phyloP scores from a whole-genome alignment of 352 stramenopile species.

The Sclerospora graminicola region DNA sequence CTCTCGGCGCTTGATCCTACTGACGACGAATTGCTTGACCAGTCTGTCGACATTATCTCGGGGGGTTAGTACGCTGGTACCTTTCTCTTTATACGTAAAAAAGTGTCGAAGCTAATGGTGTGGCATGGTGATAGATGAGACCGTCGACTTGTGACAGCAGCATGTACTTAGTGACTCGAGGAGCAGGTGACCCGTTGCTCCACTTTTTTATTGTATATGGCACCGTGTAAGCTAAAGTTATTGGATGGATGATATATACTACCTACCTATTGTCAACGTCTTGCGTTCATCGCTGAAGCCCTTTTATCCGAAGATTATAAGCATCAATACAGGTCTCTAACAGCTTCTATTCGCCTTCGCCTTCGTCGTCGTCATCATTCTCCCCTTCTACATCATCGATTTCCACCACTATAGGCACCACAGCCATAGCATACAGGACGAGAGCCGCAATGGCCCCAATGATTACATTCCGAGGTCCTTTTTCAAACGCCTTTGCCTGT shows the following conservation, averaged over 20 bases:
- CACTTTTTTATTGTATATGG: constrained; percentile 35
- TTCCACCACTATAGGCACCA: constrained; percentile 47
- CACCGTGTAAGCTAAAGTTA: constrained; percentile 32
- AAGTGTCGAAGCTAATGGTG: not conserved
- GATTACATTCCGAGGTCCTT: constrained; percentile 71
- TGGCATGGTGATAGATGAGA: constrained; percentile 21
- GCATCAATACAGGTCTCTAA: no score
- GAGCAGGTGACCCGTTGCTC: constrained; percentile 11
- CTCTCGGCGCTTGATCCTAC: constrained; percentile 50
- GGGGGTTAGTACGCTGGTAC: constrained; percentile 16
- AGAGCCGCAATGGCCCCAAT: constrained; percentile 62
- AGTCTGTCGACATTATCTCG: constrained; percentile 36
- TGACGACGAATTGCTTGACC: constrained; percentile 42
- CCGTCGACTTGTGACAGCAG: constrained; percentile 29
- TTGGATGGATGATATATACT: constrained; percentile 18
- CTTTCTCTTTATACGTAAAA: not conserved
- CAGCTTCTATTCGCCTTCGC: constrained; percentile 11
- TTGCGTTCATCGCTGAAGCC: no score
- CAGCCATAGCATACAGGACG: constrained; percentile 60
- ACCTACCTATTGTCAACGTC: not conserved
- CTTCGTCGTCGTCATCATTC: constrained; percentile 35
- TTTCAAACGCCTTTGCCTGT: constrained; percentile 42
- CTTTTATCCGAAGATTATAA: no score
- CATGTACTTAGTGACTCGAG: not conserved
- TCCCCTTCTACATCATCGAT: constrained; percentile 33